Evolutionary conservation across 2,329 filamentous ascomycete species (phyloP).

Genomic region (Pseudodiploospora longispora): DNA sequence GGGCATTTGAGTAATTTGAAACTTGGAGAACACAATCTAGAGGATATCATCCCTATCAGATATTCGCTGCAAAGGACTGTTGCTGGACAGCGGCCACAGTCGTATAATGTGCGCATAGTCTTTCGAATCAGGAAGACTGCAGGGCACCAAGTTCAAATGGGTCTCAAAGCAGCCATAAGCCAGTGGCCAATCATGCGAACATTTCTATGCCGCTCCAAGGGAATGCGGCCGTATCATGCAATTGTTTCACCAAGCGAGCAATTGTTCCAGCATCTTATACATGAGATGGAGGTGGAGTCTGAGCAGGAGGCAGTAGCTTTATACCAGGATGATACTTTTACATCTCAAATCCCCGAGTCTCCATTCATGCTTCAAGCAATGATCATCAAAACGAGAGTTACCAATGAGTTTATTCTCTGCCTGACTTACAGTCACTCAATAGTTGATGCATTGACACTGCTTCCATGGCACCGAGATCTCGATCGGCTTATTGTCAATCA

Average conservation of each 20-base stretch:
- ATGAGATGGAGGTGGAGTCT: slow-evolving; percentile 11
- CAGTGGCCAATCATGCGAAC: slow-evolving; percentile 22
- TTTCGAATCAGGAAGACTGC: slow-evolving; percentile 17
- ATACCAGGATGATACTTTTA: slow-evolving; percentile 13
- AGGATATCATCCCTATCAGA: slow-evolving; percentile 23
- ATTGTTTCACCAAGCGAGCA: slow-evolving; percentile 14
- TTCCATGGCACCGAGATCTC: slow-evolving; percentile 25
- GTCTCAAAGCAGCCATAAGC: slow-evolving; percentile 18
- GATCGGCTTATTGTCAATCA: slow-evolving; percentile 19
- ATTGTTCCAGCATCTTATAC: slow-evolving; percentile 20
- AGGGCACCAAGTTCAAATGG: slow-evolving; percentile 17
- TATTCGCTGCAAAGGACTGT: slow-evolving; percentile 21
- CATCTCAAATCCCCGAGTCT: slow-evolving; percentile 9
- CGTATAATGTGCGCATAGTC: slow-evolving; percentile 25
- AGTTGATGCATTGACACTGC: slow-evolving; percentile 26
- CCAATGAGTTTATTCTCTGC: slow-evolving; percentile 14
- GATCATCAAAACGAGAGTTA: slow-evolving; percentile 15
- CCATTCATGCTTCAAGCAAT: slow-evolving; percentile 23
- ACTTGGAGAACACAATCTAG: slow-evolving; percentile 15
- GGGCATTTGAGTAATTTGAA: slow-evolving; percentile 9
- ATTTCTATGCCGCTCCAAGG: slow-evolving; percentile 14
- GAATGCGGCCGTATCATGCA: slow-evolving; percentile 18
- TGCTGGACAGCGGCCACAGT: slow-evolving; percentile 24
- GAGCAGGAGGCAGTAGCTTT: slow-evolving; percentile 14
- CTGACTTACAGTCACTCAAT: slow-evolving; percentile 27